These are phyloP conservation scores for Aspergillus sp. DNA, from an alignment of 2,329 filamentous ascomycete genomes.

Conservation along the genomic window DNA sequence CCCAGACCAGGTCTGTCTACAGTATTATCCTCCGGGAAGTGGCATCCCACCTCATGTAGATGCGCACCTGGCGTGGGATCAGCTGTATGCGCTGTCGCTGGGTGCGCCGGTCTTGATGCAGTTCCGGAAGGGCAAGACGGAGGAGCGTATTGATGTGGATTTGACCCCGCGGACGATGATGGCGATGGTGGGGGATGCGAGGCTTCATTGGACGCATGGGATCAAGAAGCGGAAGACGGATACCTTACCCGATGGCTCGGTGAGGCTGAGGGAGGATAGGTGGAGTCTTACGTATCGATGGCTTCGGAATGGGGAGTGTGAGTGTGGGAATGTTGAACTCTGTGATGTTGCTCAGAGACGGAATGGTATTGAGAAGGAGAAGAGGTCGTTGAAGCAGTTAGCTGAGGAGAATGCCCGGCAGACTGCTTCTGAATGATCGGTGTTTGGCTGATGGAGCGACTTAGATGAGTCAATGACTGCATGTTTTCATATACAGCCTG, in stretches of 20 bases:
- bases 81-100: conserved; percentile 37
- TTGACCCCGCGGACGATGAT: conserved; percentile 54
- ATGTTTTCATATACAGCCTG: too few species aligned
- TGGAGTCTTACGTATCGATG: conserved; percentile 61
- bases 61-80: conserved; percentile 53
- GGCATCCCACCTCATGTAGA: conserved; percentile 65
- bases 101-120: conserved; percentile 37
- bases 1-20: conserved; percentile 61
- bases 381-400: conserved; percentile 30
- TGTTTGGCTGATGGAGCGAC: not conserved
- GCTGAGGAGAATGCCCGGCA: not conserved
- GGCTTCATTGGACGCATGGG: conserved; percentile 59
- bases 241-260: conserved; percentile 47
- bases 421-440: too few species aligned
- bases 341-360: conserved; percentile 56
- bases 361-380: conserved; percentile 52
- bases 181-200: conserved; percentile 52
- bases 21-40: conserved; percentile 61
- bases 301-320: conserved; percentile 52
- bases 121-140: conserved; percentile 27
- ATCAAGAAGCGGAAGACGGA: conserved; percentile 59
- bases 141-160: conserved; percentile 48
- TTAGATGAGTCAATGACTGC: not conserved
- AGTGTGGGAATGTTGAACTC: conserved; percentile 52
- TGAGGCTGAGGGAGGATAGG: conserved; percentile 47